Base-by-base conservation (phyloP, 1,284 basidiomycete species). In the Schizophyllum commune region DNA sequence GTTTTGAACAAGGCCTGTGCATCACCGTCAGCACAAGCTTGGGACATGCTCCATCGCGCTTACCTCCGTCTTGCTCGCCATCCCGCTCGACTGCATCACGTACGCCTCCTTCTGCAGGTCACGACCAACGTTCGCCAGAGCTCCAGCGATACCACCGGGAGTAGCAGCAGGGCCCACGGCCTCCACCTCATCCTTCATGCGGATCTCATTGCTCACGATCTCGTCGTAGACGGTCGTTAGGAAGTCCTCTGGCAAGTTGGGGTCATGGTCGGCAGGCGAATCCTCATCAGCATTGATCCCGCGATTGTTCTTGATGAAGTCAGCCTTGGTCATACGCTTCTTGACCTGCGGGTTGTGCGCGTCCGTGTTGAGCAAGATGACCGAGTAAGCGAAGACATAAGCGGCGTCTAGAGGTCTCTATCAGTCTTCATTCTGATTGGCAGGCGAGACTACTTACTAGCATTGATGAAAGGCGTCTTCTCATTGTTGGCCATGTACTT, bases 141-240 rank as follows among this genome's bases (percentile, higher is more conserved):
- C 90, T 65, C 82, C 86, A 0, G 92, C 89, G 52, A 96, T 75
- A 11, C 94, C 94, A 34, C 88, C 84, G 9, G 84, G 82, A 51
- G 85, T 72, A 0, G 79, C 71, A 6, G 81, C 75, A 56, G 80
- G 68, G 15, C 81, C 68, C 11, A 75, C 75, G 47, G 84, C 77
- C 66, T 94, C 94, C 32, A 94, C 77, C 75, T 98, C 95, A 69
- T 98, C 96, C 77, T 97, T 97, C 95, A 98, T 97, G 67, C 92
- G 84, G 69, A 98, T 98, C 74, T 98, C 96, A 68, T 97, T 94
- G 55, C 74, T 80, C 59, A 86, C 83, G 66, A 98, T 98, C 56
- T 96, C 92, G 67, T 98, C 93, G 72, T 84, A 98, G 64, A 97
- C 91, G 32, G 75, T 77, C 5, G 77, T 80, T 47, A 98, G 73